Percentiles rank a stretch among this genome's conserved stretches.
Evolutionary conservation across 2,329 filamentous ascomycete species (phyloP).

Genomic region (Xylariaceae sp.): DNA sequence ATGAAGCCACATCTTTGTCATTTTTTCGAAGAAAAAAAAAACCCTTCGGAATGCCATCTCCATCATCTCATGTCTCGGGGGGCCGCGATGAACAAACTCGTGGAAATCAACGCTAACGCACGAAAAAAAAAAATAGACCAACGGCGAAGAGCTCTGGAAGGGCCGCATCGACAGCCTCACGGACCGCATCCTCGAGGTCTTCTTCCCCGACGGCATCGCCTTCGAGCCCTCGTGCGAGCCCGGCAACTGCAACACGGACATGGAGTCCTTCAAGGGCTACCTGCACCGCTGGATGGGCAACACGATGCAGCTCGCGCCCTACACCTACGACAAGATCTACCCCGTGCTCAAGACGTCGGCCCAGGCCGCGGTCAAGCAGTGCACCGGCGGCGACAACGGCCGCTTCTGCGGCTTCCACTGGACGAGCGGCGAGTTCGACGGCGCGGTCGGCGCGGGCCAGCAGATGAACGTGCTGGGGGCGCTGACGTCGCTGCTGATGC

Average conservation of each 20-base stretch:
- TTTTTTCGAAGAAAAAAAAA: no score
- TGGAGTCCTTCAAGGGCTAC: slow-evolving; percentile 69
- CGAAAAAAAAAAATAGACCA: slow-evolving; percentile 34
- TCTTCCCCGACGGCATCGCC: slow-evolving; percentile 56
- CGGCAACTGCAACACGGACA: slow-evolving; percentile 62
- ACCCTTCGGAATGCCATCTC: neutral
- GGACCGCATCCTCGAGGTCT: slow-evolving; percentile 42
- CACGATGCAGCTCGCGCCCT: slow-evolving; percentile 59
- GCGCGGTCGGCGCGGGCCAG: slow-evolving; percentile 49
- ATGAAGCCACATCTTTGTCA: no score
- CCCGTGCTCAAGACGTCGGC: slow-evolving; percentile 56
- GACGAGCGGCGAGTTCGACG: slow-evolving; percentile 36
- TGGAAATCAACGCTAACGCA: slow-evolving; percentile 11
- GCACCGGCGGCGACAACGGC: slow-evolving; percentile 53
- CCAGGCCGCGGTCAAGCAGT: slow-evolving; percentile 56
- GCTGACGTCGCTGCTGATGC: slow-evolving; percentile 36
- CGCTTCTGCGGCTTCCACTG: slow-evolving; percentile 64
- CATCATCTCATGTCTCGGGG: no score
- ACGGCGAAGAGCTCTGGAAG: slow-evolving; percentile 52
- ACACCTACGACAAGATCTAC: slow-evolving; percentile 49
- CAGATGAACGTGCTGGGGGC: slow-evolving; percentile 54
- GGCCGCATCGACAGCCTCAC: slow-evolving; percentile 52
- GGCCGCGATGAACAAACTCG: neutral
- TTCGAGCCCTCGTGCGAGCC: slow-evolving; percentile 66
- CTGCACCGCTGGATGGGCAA: slow-evolving; percentile 62